A percentile compares a stretch with the other conserved stretches of the same genome.
Conservation (phyloP, 2,329 filamentous ascomycete species). For the Podosphaera fusca region DNA sequence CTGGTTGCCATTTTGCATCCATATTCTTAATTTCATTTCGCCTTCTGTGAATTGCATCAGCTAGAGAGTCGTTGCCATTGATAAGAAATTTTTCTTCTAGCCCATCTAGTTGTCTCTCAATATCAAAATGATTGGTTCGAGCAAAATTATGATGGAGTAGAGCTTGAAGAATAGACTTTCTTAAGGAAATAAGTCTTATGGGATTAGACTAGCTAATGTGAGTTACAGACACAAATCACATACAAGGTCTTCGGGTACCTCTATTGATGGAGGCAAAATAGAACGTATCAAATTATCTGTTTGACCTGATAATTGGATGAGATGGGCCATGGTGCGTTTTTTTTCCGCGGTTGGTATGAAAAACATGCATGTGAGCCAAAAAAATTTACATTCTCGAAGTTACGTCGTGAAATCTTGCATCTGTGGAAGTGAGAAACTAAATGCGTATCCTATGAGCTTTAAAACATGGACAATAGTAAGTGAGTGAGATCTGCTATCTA, state of each 20-base stretch:
- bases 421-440: no score
- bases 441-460: no score
- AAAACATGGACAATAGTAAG: no score
- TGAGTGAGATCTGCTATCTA: no score
- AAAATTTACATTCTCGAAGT: no score
- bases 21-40: conserved; percentile 31
- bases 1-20: conserved; percentile 47
- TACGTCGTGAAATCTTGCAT: no score
- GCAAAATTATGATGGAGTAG: conserved; percentile 32
- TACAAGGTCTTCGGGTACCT: conserved; percentile 20
- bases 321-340: conserved; percentile 38
- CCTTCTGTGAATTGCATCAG: conserved; percentile 39
- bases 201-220: conserved; percentile 13
- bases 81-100: conserved; percentile 74
- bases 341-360: no score
- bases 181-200: conserved; percentile 20
- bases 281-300: conserved; percentile 48
- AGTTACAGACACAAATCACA: conserved; percentile 2
- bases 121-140: conserved; percentile 55
- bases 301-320: conserved; percentile 37
- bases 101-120: conserved; percentile 39
- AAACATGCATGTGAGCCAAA: no score
- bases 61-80: conserved; percentile 54
- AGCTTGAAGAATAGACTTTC: conserved; percentile 26
- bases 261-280: conserved; percentile 29